phyloP scores from a whole-genome alignment of 192 early-diverging fungal genomes.

The Lunasporangiospora selenospora region DNA sequence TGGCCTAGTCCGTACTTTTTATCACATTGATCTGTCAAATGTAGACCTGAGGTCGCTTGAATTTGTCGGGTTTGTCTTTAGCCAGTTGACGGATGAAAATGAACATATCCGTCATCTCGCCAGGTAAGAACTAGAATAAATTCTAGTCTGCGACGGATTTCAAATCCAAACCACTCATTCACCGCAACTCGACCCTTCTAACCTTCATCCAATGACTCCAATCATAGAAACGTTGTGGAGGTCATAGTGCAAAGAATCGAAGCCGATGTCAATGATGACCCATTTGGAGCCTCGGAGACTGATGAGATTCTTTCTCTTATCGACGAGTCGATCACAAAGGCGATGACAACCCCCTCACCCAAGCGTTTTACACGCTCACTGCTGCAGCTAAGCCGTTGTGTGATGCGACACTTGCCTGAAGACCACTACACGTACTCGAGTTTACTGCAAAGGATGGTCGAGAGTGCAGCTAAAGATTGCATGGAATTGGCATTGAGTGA shows the following conservation, averaged over 20 bases:
- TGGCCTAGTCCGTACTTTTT: conserved; percentile 24
- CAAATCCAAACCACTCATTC: too few relatives aligned
- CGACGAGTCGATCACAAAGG: conserved; percentile 10
- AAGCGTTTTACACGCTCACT: not conserved
- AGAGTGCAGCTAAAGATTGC: too few relatives aligned
- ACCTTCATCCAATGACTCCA: not conserved
- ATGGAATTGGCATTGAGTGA: too few relatives aligned
- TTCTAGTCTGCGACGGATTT: not conserved
- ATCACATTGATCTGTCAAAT: conserved; percentile 6
- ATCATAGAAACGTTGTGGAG: conserved; percentile 16
- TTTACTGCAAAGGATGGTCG: conserved; percentile 13
- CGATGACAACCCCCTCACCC: not conserved
- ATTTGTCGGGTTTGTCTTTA: conserved; percentile 21
- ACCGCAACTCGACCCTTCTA: not conserved
- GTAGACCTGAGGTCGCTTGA: conserved; percentile 8
- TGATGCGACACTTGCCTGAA: conserved; percentile 29
- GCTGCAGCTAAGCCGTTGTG: conserved; percentile 5
- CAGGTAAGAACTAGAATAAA: conserved; percentile 10
- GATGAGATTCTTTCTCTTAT: conserved; percentile 12
- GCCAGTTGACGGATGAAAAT: conserved; percentile 2
- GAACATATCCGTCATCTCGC: conserved; percentile 2
- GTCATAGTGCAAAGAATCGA: conserved; percentile 5
- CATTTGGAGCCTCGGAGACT: conserved; percentile 1
- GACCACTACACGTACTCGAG: conserved; percentile 20
- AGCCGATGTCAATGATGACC: conserved; percentile 1